Base-by-base conservation (phyloP, 108 stramenopile species). In the Skeletonema marinoi region DNA sequence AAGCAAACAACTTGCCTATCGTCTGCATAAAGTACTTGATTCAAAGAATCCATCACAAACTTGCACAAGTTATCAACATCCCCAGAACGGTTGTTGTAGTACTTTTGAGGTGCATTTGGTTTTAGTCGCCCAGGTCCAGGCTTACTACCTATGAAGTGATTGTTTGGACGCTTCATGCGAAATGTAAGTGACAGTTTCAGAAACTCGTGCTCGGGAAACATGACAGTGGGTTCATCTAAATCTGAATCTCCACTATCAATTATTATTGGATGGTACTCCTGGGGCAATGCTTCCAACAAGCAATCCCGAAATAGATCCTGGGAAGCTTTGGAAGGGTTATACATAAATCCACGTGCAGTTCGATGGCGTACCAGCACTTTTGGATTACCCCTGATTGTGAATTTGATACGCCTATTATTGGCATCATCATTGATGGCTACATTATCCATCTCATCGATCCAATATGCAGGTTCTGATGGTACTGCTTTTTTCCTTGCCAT, bases 31-130 rank as follows among this genome's bases (percentile, higher is more conserved):
- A 93, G 46, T 3, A 93, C 25, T 32, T 73, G 88, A 70, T 96
- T 93, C 83, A 93, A 75, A 3, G 89, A 90, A 70, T 93, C 95
- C 74, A 96, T 60, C 17, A 96, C 90, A 77, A 96, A 96, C 78
- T 93, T 96, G 67, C 88, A 78, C 25, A 93, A 60, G 75, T 93
- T 96, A 58, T 96, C 95, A 16, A 96, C 85, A 80, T 96, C 54
- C 25, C 54, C 25, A 25, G 84, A 80, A 16, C 91, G 78, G 17
- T 66, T 81, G 36, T 63, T 63, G 10, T 70, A 69, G 10, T 81
- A 56, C 51, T 51, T 77, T 42, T 58, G 71, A 1, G 87, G 90
- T 39, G 90, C 87, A 41, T 59, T 75, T 30, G 63, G 59, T 75
- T 82, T 77, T 50, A 92, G 38, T 29, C 88, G 64, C 38, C 81